A percentile compares a stretch with the other conserved stretches of the same genome.
phyloP scores from a whole-genome alignment of 202 grass and related monocot species.

The Setaria viridis region DNA sequence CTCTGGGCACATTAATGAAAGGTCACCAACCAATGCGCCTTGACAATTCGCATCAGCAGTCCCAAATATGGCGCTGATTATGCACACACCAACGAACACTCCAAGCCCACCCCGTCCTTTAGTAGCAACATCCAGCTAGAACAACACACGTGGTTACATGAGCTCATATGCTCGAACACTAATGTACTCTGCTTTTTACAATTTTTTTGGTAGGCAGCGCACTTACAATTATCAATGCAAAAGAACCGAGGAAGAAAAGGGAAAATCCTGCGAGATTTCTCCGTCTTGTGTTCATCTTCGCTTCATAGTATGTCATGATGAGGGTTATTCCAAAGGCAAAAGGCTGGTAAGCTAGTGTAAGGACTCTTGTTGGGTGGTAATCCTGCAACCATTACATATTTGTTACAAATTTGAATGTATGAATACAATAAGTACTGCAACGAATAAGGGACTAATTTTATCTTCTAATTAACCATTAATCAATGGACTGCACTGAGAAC shows the following conservation, averaged over 20 bases:
- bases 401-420: constrained; percentile 15
- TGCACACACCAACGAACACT: constrained; percentile 77
- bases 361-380: constrained; percentile 83
- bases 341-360: constrained; percentile 90
- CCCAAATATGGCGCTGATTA: constrained; percentile 83
- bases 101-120: constrained; percentile 75
- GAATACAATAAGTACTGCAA: constrained; percentile 4
- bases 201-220: neutral
- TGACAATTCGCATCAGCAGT: constrained; percentile 76
- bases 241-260: constrained; percentile 79
- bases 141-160: constrained; percentile 26
- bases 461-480: neutral
- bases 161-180: constrained; percentile 11
- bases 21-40: constrained; percentile 88
- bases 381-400: constrained; percentile 45
- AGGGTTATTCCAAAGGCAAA: constrained; percentile 81
- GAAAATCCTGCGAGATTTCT: constrained; percentile 81
- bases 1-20: constrained; percentile 89
- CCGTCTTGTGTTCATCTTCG: constrained; percentile 82
- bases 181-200: neutral
- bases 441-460: neutral
- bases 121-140: constrained; percentile 84
- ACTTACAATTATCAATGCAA: constrained; percentile 78
- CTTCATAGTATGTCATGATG: constrained; percentile 75
- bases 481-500: neutral